phyloP scores from a whole-genome alignment of 139 green algal genomes.

The Coccomyxa sp. region DNA sequence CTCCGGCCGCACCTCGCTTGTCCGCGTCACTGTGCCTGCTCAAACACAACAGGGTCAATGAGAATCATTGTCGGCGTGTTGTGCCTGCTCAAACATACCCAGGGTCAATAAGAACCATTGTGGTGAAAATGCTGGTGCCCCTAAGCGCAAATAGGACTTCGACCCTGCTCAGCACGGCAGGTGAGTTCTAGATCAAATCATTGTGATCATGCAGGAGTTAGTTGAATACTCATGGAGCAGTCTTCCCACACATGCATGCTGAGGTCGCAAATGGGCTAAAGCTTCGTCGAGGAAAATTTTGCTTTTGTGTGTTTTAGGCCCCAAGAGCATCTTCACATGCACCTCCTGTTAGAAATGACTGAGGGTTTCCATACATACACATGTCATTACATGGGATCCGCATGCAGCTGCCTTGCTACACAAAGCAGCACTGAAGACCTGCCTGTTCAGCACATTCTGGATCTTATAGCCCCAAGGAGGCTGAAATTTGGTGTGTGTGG shows the following conservation, averaged over 20 bases:
- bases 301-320: too few species aligned
- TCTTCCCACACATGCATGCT: too few species aligned
- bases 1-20: slow-evolving; percentile 92
- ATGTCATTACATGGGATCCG: background rate
- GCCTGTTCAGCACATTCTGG: background rate
- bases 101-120: slow-evolving; percentile 39
- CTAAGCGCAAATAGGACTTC: slow-evolving; percentile 12
- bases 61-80: background rate
- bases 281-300: too few species aligned
- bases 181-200: background rate
- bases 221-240: background rate
- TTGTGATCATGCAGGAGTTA: background rate
- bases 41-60: slow-evolving; percentile 15
- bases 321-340: too few species aligned
- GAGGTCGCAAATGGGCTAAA: too few species aligned
- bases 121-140: slow-evolving; percentile 30
- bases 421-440: background rate
- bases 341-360: background rate
- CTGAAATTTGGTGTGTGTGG: too few species aligned
- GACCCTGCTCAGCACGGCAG: background rate
- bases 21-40: slow-evolving; percentile 89
- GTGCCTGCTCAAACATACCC: background rate
- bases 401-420: background rate
- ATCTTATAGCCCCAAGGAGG: background rate
- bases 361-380: background rate